Conservation (phyloP, 441 rosid genomes). For the Brassica hybrid region DNA sequence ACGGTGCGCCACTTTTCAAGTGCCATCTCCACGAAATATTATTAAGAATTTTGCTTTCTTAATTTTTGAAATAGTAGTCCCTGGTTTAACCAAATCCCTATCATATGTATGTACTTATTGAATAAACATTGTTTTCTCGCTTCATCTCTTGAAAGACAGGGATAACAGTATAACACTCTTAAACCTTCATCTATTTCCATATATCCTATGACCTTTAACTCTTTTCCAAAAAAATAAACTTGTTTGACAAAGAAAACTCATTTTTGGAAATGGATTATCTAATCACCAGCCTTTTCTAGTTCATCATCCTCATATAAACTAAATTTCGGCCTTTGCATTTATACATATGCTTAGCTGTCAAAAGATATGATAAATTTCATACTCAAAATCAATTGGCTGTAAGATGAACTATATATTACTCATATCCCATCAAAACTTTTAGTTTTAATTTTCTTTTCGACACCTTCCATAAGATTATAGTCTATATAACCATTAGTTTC, state of each 20-base stretch:
- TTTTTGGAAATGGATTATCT: slow-evolving; percentile 37
- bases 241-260: slow-evolving; percentile 9
- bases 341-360: not conserved
- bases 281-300: slow-evolving; percentile 40
- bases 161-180: slow-evolving; percentile 5
- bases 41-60: too few species aligned
- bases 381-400: too few species aligned
- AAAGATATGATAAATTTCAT: not conserved
- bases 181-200: slow-evolving; percentile 60
- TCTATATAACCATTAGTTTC: too few species aligned
- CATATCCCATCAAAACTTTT: too few species aligned
- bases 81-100: too few species aligned
- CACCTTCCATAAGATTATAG: too few species aligned
- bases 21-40: too few species aligned
- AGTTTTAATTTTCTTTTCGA: too few species aligned
- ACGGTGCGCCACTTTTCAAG: too few species aligned
- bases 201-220: slow-evolving; percentile 55
- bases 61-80: not conserved
- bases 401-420: too few species aligned
- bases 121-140: too few species aligned
- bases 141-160: not conserved
- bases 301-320: slow-evolving; percentile 14
- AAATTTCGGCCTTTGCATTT: not conserved
- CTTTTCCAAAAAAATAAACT: not conserved
- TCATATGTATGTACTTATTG: too few species aligned